phyloP scores from a whole-genome alignment of 1,284 basidiomycete species.

The Cryptococcus sp. region DNA sequence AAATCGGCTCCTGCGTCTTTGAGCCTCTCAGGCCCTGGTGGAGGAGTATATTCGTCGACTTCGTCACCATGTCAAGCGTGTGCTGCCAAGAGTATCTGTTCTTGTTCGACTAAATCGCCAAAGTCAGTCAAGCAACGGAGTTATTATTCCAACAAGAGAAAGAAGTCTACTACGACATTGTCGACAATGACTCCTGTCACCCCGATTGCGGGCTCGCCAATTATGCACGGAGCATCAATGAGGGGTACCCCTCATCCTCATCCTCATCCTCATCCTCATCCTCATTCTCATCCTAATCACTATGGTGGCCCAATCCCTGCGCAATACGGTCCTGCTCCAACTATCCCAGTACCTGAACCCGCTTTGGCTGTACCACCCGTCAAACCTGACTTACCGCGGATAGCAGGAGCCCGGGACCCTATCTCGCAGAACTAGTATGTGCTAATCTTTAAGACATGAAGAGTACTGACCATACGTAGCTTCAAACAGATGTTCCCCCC shows the following conservation, averaged over 20 bases:
- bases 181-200: not conserved
- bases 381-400: not conserved
- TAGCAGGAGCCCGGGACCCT: slow-evolving; percentile 7
- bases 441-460: not conserved
- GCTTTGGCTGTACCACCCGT: not conserved
- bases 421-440: slow-evolving; percentile 7
- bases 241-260: too few relatives aligned
- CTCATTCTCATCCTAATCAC: too few relatives aligned
- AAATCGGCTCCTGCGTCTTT: slow-evolving; percentile 7
- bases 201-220: not conserved
- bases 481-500: slow-evolving; percentile 6
- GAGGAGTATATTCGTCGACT: not conserved
- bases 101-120: not conserved
- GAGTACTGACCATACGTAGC: not conserved
- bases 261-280: too few relatives aligned
- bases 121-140: slow-evolving; percentile 1
- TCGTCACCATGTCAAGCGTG: not conserved
- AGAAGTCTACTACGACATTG: not conserved
- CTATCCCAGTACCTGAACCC: not conserved
- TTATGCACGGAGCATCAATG: too few relatives aligned
- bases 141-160: slow-evolving; percentile 7
- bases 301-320: not conserved
- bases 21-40: not conserved
- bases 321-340: not conserved
- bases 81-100: not conserved